These are phyloP conservation scores for Dactylorhiza incarnata DNA, from an alignment of 106 monocot species.

Conservation along the genomic window DNA sequence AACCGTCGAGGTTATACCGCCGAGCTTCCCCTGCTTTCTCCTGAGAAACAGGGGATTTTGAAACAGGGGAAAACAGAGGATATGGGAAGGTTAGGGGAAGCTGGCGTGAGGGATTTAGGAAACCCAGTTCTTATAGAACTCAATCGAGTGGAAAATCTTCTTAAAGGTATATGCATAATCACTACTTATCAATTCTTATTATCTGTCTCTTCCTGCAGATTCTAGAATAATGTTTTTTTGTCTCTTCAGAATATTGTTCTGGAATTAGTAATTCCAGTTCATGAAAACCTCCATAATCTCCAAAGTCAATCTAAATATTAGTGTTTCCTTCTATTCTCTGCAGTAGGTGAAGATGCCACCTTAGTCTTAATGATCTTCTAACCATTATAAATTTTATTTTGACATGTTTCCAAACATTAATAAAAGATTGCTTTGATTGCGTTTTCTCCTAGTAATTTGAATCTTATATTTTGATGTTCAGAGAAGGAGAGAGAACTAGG, in stretches of 20 bases:
- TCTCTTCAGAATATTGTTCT: background rate
- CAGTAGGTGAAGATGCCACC: too few relatives aligned
- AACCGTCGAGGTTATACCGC: background rate
- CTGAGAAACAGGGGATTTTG: background rate
- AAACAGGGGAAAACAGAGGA: background rate
- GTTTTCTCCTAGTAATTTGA: too few relatives aligned
- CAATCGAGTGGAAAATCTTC: slow-evolving; percentile 27
- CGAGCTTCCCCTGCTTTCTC: background rate
- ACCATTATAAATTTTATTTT: too few relatives aligned
- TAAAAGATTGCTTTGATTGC: too few relatives aligned
- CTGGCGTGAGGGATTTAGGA: slow-evolving; percentile 11
- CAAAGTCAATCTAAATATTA: too few relatives aligned
- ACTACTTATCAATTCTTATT: background rate
- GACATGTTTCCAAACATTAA: too few relatives aligned
- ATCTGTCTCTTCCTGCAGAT: background rate
- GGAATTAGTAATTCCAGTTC: background rate
- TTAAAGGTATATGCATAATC: slow-evolving; percentile 22
- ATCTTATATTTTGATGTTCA: slow-evolving; percentile 4
- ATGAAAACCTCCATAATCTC: too few relatives aligned
- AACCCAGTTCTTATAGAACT: slow-evolving; percentile 28
- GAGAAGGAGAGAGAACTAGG: slow-evolving; percentile 40
- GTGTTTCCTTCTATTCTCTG: too few relatives aligned
- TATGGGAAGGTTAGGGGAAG: slow-evolving; percentile 34
- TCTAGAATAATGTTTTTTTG: background rate
- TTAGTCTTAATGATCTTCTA: too few relatives aligned